Evolutionary conservation across 768 basidiomycete genomes (phyloP).

Genomic region (Xerocomellus amylosporus): DNA sequence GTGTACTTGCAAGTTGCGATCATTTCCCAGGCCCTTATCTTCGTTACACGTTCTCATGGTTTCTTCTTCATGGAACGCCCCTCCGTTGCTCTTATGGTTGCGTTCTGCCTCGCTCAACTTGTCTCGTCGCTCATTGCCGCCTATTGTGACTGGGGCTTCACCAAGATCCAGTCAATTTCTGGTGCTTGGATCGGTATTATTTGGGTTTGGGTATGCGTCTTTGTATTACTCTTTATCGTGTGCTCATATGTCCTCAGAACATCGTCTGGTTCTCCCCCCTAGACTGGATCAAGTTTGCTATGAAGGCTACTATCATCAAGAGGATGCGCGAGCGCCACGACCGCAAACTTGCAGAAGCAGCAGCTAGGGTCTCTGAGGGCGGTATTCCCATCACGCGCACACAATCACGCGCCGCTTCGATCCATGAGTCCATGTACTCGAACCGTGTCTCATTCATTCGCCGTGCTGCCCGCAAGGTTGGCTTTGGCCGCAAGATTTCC

Average conservation of each 20-base stretch:
- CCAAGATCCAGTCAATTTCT: conserved; percentile 71
- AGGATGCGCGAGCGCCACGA: conserved; percentile 66
- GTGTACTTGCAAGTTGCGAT: conserved; percentile 97
- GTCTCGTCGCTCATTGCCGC: conserved; percentile 94
- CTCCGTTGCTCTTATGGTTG: conserved; percentile 81
- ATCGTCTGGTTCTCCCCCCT: conserved; percentile 95
- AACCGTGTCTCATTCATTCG: conserved; percentile 94
- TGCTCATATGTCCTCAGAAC: conserved; percentile 51
- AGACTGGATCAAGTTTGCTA: conserved; percentile 93
- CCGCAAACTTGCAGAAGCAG: conserved; percentile 40
- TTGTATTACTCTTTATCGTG: neutral
- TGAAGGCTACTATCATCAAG: conserved; percentile 93
- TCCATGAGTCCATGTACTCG: conserved; percentile 91
- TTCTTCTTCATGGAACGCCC: conserved; percentile 98
- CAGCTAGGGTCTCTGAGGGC: conserved; percentile 33
- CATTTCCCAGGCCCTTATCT: conserved; percentile 97
- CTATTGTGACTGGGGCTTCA: conserved; percentile 95
- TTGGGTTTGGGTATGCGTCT: conserved; percentile 83
- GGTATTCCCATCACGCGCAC: conserved; percentile 79
- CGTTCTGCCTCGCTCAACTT: conserved; percentile 92
- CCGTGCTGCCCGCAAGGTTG: conserved; percentile 83
- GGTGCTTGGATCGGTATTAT: conserved; percentile 97
- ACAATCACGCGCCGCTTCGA: conserved; percentile 82
- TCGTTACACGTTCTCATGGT: conserved; percentile 89
- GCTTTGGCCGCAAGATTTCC: conserved; percentile 76